phyloP scores from a whole-genome alignment of 169 alveolate genomes.

The Besnoitia besnoiti region DNA sequence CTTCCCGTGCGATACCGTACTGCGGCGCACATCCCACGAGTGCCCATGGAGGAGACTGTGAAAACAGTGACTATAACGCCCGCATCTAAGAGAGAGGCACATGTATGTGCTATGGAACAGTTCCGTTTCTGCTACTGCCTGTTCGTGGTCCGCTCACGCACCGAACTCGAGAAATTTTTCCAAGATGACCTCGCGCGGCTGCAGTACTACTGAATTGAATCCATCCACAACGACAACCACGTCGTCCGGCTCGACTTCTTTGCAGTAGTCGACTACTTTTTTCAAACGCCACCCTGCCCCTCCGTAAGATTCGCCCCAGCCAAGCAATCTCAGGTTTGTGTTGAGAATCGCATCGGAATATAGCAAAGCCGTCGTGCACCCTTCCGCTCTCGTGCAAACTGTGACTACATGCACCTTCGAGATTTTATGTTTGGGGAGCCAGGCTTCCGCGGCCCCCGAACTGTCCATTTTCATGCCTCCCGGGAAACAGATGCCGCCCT shows the following conservation, averaged over 20 bases:
- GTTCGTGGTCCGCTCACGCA: neutral
- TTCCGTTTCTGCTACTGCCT: too few species aligned
- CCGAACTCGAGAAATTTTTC: constrained; percentile 47
- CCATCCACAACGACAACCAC: constrained; percentile 49
- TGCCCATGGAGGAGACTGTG: too few species aligned
- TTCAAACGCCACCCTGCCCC: constrained; percentile 35
- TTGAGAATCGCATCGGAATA: constrained; percentile 31
- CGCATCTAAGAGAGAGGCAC: too few species aligned
- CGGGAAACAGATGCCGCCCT: too few species aligned
- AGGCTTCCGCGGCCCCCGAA: too few species aligned
- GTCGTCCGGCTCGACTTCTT: constrained; percentile 13
- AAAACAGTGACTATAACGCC: too few species aligned
- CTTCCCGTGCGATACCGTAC: too few species aligned
- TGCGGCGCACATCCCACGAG: too few species aligned
- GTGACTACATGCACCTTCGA: constrained; percentile 55
- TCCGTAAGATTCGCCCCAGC: constrained; percentile 34
- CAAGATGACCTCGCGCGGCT: constrained; percentile 45
- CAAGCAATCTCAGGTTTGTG: constrained; percentile 7
- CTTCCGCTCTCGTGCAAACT: constrained; percentile 41
- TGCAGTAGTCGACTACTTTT: constrained; percentile 36
- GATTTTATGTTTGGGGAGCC: neutral
- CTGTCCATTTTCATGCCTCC: too few species aligned
- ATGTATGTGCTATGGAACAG: too few species aligned
- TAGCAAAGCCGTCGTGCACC: constrained; percentile 30
- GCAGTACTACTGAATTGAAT: constrained; percentile 24